These are phyloP conservation scores for Tricholoma terreum DNA, from an alignment of 768 basidiomycete species.

Conservation along the genomic window DNA sequence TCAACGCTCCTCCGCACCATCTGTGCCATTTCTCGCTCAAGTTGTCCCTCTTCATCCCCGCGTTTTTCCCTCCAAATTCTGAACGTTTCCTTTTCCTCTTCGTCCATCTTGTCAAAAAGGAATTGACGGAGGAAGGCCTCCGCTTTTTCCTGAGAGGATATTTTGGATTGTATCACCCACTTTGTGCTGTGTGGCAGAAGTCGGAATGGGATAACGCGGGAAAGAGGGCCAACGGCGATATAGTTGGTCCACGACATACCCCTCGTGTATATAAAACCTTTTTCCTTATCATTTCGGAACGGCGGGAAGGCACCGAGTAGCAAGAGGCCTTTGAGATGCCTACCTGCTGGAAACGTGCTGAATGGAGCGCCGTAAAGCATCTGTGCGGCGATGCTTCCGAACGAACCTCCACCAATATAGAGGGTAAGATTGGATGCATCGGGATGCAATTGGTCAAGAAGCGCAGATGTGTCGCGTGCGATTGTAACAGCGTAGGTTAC, in stretches of 20 bases:
- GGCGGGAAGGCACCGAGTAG: conserved; percentile 40
- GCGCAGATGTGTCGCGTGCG: conserved; percentile 32
- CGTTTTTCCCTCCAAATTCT: conserved; percentile 35
- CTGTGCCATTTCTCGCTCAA: conserved; percentile 33
- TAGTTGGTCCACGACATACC: conserved; percentile 40
- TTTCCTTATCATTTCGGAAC: conserved; percentile 32
- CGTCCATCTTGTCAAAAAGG: conserved; percentile 31
- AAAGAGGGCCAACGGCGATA: conserved; percentile 34
- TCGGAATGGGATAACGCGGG: conserved; percentile 33
- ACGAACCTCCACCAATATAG: conserved; percentile 46
- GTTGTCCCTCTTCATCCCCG: conserved; percentile 37
- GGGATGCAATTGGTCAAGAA: conserved; percentile 41
- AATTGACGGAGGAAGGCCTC: conserved; percentile 33
- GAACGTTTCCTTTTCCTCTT: conserved; percentile 34
- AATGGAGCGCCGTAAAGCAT: conserved; percentile 49
- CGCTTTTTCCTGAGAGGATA: conserved; percentile 34
- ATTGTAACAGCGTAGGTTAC: conserved; percentile 33
- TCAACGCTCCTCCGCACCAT: conserved; percentile 38
- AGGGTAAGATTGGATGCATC: conserved; percentile 30
- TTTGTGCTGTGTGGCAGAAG: conserved; percentile 24
- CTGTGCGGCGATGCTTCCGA: conserved; percentile 45
- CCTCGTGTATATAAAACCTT: conserved; percentile 29
- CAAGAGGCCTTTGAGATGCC: conserved; percentile 37
- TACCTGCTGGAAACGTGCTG: conserved; percentile 42
- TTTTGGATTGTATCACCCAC: conserved; percentile 25